A percentile compares a stretch with the other conserved stretches of the same genome.
Evolutionary conservation across 2,329 filamentous ascomycete species (phyloP).

Genomic region (Colletotrichum sp.): DNA sequence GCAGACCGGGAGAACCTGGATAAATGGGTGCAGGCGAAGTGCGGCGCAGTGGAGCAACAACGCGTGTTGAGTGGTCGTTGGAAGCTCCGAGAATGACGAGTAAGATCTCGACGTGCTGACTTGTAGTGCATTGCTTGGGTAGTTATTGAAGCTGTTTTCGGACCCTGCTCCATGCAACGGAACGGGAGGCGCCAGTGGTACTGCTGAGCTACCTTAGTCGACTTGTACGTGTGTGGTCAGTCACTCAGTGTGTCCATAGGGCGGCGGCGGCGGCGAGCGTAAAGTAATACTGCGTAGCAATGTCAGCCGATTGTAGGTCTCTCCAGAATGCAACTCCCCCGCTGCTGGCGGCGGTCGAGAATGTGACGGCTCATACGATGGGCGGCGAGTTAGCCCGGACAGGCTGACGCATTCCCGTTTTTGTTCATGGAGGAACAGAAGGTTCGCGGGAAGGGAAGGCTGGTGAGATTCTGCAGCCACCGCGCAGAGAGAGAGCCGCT

Average conservation of each 20-base stretch:
- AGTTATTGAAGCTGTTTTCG: neutral
- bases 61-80: neutral
- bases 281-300: neutral
- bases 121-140: neutral
- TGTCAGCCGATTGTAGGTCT: neutral
- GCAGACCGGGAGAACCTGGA: neutral
- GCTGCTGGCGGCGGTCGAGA: neutral
- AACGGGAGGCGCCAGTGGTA: neutral
- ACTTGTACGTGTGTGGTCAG: neutral
- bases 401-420: neutral
- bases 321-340: neutral
- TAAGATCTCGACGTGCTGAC: neutral
- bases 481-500: neutral
- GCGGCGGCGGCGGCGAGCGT: neutral
- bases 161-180: neutral
- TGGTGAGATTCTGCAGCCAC: neutral
- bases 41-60: neutral
- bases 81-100: neutral
- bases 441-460: neutral
- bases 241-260: no score
- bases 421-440: neutral
- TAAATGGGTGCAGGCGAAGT: neutral
- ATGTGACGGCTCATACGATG: neutral
- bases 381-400: neutral
- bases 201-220: neutral